Evolutionary conservation across 768 basidiomycete species (phyloP).

Genomic region (Dendrothele bispora): DNA sequence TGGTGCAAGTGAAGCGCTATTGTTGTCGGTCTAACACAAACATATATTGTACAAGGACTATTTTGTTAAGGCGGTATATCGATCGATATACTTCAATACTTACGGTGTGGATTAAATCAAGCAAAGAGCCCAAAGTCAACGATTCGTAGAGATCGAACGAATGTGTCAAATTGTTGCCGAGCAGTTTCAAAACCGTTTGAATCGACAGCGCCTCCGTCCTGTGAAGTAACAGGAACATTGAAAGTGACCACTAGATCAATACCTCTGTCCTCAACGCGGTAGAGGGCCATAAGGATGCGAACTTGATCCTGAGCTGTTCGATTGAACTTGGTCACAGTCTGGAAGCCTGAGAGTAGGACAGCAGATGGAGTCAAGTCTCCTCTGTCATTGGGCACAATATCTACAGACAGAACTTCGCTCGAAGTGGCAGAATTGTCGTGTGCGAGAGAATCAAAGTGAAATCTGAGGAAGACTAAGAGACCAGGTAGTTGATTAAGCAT

Average conservation of each 20-base stretch:
- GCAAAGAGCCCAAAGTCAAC: constrained; percentile 71
- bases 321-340: constrained; percentile 80
- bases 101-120: too few species aligned
- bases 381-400: constrained; percentile 38
- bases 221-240: constrained; percentile 67
- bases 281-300: constrained; percentile 77
- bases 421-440: constrained; percentile 82
- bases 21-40: too few species aligned
- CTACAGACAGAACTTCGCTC: constrained; percentile 42
- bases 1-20: constrained; percentile 2
- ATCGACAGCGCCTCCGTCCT: constrained; percentile 44
- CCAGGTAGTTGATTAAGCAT: constrained; percentile 17
- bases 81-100: too few species aligned
- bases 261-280: constrained; percentile 66
- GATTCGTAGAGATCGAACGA: constrained; percentile 63
- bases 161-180: constrained; percentile 48
- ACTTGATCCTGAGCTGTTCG: constrained; percentile 60
- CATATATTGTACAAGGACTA: too few species aligned
- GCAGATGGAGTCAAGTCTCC: constrained; percentile 57
- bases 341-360: constrained; percentile 65
- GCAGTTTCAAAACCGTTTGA: constrained; percentile 35
- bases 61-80: too few species aligned
- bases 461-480: constrained; percentile 48
- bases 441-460: constrained; percentile 87
- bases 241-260: constrained; percentile 84